Evolutionary conservation across 768 basidiomycete species (phyloP).

Genomic region (Suillus occidentalis): DNA sequence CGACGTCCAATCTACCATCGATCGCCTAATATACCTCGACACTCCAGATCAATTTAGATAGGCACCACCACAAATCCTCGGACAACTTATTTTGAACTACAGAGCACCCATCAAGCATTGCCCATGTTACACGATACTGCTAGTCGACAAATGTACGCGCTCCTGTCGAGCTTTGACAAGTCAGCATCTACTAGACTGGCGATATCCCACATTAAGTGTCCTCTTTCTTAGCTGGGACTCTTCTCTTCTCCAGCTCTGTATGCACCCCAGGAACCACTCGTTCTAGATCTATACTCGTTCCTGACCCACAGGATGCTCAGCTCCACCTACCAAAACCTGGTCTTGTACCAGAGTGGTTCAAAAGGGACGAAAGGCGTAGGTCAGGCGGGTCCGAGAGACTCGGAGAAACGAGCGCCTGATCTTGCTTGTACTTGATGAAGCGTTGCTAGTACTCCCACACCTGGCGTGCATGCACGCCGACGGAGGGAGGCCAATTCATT

Average conservation of each 20-base stretch:
- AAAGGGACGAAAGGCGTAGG: background rate
- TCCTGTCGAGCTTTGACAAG: too few relatives aligned
- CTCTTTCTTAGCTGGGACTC: background rate
- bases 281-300: background rate
- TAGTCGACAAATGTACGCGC: too few relatives aligned
- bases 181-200: too few relatives aligned
- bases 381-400: background rate
- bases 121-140: too few relatives aligned
- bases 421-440: background rate
- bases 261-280: background rate
- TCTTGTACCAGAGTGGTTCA: background rate
- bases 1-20: too few relatives aligned
- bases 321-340: too few relatives aligned
- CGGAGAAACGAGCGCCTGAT: background rate
- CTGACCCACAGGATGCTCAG: background rate
- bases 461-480: background rate
- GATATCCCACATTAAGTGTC: background rate
- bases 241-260: background rate
- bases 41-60: too few relatives aligned
- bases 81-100: too few relatives aligned
- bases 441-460: background rate
- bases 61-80: too few relatives aligned
- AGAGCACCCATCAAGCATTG: too few relatives aligned
- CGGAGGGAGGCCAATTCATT: background rate
- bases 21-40: too few relatives aligned